Evolutionary conservation across 306 rosid species (phyloP).

Genomic region (Vigna hirtella): DNA sequence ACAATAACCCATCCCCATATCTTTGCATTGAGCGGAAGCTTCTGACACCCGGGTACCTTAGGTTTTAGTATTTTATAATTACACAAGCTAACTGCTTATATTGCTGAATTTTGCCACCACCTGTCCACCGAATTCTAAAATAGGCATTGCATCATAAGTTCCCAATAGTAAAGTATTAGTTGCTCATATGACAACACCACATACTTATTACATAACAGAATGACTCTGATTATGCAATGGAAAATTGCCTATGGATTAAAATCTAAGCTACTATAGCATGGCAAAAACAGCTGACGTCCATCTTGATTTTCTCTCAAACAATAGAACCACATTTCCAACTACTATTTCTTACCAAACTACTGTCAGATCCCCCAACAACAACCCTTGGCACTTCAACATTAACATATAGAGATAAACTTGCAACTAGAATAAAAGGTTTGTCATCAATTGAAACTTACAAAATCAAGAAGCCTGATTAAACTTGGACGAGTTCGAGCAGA

Average conservation of each 20-base stretch:
- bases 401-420: slow-evolving; percentile 29
- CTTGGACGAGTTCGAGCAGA: slow-evolving; percentile 58
- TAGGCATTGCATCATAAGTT: slow-evolving; percentile 17
- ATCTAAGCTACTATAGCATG: slow-evolving; percentile 22
- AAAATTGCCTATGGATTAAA: background rate
- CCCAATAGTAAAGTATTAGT: background rate
- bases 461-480: slow-evolving; percentile 69
- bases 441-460: slow-evolving; percentile 59
- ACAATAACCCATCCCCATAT: background rate
- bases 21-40: background rate
- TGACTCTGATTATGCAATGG: slow-evolving; percentile 2
- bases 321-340: background rate
- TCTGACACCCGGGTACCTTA: background rate
- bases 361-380: background rate
- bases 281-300: slow-evolving; percentile 1
- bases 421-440: slow-evolving; percentile 17
- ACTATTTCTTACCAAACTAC: slow-evolving; percentile 8
- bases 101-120: slow-evolving; percentile 26
- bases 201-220: slow-evolving; percentile 28
- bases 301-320: slow-evolving; percentile 9
- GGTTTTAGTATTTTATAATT: slow-evolving; percentile 1
- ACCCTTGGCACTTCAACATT: slow-evolving; percentile 29
- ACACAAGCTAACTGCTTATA: slow-evolving; percentile 36
- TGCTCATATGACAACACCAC: background rate
- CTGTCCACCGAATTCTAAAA: slow-evolving; percentile 13